phyloP scores from a whole-genome alignment of 1,139 yeast genomes.

The Ashbya aceris region DNA sequence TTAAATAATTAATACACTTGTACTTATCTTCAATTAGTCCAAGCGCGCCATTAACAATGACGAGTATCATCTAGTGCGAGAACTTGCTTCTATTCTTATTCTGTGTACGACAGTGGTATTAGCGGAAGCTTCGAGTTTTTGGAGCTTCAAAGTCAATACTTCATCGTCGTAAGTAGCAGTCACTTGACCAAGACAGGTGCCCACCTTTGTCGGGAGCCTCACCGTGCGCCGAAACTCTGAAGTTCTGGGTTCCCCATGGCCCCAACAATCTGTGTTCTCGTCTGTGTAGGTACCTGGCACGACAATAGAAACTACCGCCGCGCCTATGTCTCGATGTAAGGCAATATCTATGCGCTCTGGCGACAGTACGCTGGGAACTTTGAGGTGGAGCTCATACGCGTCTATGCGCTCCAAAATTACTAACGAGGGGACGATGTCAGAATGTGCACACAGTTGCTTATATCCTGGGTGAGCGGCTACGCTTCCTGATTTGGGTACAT shows the following conservation, averaged over 20 bases:
- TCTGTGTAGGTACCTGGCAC: constrained; percentile 22
- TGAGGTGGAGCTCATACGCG: constrained; percentile 32
- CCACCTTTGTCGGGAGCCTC: constrained; percentile 31
- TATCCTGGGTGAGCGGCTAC: no score
- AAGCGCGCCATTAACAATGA: no score
- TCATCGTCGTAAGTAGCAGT: constrained; percentile 35
- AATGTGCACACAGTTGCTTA: constrained; percentile 1
- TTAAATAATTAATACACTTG: no score
- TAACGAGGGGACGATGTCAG: constrained; percentile 31
- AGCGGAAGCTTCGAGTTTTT: constrained; percentile 28
- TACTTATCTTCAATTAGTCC: no score
- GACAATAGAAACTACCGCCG: constrained; percentile 33
- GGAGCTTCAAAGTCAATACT: constrained; percentile 33
- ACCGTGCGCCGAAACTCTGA: constrained; percentile 36
- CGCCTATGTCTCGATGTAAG: constrained; percentile 34
- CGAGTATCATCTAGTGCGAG: no score
- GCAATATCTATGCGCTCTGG: constrained; percentile 32
- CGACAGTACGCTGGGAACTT: constrained; percentile 37
- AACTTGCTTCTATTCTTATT: no score
- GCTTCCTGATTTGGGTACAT: no score
- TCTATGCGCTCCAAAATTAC: constrained; percentile 35
- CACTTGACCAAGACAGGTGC: constrained; percentile 34
- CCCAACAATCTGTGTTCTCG: constrained; percentile 23
- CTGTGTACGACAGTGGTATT: no score
- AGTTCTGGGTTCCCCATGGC: constrained; percentile 32